Base-by-base conservation (phyloP, 305 asterid genomes). In the Fraxinus platypoda region DNA sequence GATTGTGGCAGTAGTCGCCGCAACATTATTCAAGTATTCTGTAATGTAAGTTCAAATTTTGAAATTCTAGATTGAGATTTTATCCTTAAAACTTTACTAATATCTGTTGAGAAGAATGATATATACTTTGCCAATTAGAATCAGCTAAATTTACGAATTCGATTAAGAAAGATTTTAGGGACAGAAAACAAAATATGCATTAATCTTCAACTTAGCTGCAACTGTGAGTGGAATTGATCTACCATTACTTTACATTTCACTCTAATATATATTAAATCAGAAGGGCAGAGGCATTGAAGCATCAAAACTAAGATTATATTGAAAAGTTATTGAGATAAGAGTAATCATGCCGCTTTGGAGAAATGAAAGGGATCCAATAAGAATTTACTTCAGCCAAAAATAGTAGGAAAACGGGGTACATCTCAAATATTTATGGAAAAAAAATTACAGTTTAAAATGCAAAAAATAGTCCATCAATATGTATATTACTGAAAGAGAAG, bases 1-100 rank as follows among this genome's bases (percentile, higher is more conserved):
- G 26, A 94, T 81, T n/a, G 87, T 84, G 54, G 82, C 90, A 76
- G n/a, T 76, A n/a, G 97, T 90, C 28, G 90, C 96, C 74, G 92
- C 92, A 1, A 35, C 75, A 66, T 93, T 88, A 80, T 93, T 91
- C 86, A 91, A 82, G 90, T 93, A 93, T 35, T 94, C 98, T 94
- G 80, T 81, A 71, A 46, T 37, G 15, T 83, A 86, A 59, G 46
- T 79, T 72, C 81, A 13, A 68, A 78, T 17, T 25, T 52, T 70
- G 66, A 21, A 19, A 33, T 6, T 75, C 82, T 8, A 82, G 33
- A 54, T 26, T 72, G 38, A 78, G 73, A 23, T 33, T 11, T 34
- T 34, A 34, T 70, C 73, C 17, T 66, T 71, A 62, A 28, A 38
- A 25, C 23, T 15, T 28, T 17, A 41, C 76, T 59, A 46, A 76